Base-by-base conservation (phyloP, 768 basidiomycete species). In the Pulveroboletus sp. region DNA sequence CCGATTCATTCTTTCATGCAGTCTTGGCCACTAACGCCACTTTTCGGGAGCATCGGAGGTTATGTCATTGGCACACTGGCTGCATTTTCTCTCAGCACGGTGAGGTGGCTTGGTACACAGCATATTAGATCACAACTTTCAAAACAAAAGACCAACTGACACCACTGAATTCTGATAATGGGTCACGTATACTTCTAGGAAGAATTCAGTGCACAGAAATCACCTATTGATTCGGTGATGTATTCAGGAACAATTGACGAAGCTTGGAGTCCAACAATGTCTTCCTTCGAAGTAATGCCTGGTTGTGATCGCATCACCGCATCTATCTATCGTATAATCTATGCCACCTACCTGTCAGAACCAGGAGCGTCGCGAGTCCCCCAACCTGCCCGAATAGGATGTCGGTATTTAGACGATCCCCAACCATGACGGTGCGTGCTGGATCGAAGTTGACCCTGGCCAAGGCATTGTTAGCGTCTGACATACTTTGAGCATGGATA, bases 341-440 rank as follows among this genome's bases (percentile, higher is more conserved):
- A 32, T 3, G 12, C 45, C 51, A 57, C 68, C 55, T 63, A 88
- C 93, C 93, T n/a, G 91, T 93, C 58, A 98, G 71, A 48, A 98
- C 95, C 35, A 97, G 82, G 49, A 97, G 74, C 0, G 95, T 97
- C 16, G 86, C 68, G 19, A 96, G 76, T 23, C 91, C 91, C 35
- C 92, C 91, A 39, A 80, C 79, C 64, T 89, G 78, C 43, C 95
- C 96, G 61, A 98, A 99, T 44, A 88, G 70, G 59, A 99, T 97
- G 69, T 99, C 95, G 6, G 96, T 98, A 65, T 90, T 87, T 56
- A 99, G 76, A 52, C 95, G 81, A 71, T 99, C 95, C 35, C 95
- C 95, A 38, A 98, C 76, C 92, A 99, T 97, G 65, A 98, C 82
- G 14, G 94, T 93, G 45, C 83, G 75, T 52, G 77, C 72, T 36